These are phyloP conservation scores for Diplodia mutila DNA, from an alignment of 2,329 filamentous ascomycete genomes.

Conservation along the genomic window DNA sequence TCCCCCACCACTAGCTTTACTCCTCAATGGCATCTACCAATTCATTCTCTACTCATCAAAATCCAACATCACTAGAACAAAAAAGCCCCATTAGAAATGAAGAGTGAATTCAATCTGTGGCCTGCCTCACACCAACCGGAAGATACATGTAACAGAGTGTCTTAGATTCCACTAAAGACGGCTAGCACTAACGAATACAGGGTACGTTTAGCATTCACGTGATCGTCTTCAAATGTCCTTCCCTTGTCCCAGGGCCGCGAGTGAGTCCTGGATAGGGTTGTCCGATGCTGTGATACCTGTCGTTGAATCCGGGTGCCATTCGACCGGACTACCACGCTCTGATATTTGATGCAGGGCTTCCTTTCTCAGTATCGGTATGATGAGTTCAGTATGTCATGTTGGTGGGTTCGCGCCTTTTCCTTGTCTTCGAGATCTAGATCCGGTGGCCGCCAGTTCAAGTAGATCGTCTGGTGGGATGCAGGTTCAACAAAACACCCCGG, in stretches of 20 bases:
- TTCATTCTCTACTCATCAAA: too few relatives aligned
- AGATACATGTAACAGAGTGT: too few relatives aligned
- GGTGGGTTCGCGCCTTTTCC: not conserved
- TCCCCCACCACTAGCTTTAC: too few relatives aligned
- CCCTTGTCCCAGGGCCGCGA: not conserved
- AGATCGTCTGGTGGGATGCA: conserved; percentile 25
- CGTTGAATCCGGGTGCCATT: not conserved
- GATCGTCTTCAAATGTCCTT: not conserved
- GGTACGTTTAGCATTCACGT: too few relatives aligned
- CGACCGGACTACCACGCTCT: not conserved
- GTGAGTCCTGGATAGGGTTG: not conserved
- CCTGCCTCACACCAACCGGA: too few relatives aligned
- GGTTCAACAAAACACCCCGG: conserved; percentile 9
- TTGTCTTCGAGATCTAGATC: conserved; percentile 13
- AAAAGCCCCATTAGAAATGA: too few relatives aligned
- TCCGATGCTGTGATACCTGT: not conserved
- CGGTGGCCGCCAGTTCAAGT: conserved; percentile 17
- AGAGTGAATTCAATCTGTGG: too few relatives aligned
- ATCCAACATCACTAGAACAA: too few relatives aligned
- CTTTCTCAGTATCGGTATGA: not conserved
- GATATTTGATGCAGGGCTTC: not conserved
- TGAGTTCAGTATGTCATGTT: not conserved
- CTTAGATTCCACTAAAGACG: too few relatives aligned
- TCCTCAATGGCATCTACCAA: too few relatives aligned
- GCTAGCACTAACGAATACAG: too few relatives aligned